Evolutionary conservation across 805 yeast species (phyloP).

Genomic region (Kuraishia hungarica): DNA sequence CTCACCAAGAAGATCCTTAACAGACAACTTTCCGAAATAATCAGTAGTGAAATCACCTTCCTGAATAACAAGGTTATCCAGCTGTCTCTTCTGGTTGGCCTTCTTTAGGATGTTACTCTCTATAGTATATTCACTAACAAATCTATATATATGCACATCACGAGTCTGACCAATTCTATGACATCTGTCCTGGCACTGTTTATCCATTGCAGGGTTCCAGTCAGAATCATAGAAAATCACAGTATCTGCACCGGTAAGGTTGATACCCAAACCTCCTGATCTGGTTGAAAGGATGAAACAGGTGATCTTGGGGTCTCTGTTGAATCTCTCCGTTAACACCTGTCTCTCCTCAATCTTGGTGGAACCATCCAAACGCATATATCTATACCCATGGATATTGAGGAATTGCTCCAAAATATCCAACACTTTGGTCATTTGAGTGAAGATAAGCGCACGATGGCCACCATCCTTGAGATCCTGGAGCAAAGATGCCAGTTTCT

Average conservation of each 20-base stretch:
- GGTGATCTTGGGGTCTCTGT: constrained; percentile 75
- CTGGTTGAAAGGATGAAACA: constrained; percentile 91
- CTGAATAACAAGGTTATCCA: constrained; percentile 92
- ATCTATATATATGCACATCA: constrained; percentile 94
- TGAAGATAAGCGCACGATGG: constrained; percentile 90
- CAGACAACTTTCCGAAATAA: constrained; percentile 81
- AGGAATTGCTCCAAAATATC: constrained; percentile 89
- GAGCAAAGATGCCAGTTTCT: constrained; percentile 66
- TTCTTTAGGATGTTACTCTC: constrained; percentile 90
- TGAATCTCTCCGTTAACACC: constrained; percentile 85
- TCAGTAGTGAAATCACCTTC: constrained; percentile 98
- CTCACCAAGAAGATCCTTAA: constrained; percentile 74
- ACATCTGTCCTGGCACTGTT: constrained; percentile 98
- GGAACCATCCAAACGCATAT: constrained; percentile 94
- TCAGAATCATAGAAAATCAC: constrained; percentile 97
- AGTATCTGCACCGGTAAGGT: constrained; percentile 96
- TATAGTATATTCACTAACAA: constrained; percentile 92
- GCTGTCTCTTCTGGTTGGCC: constrained; percentile 89
- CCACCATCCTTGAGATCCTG: constrained; percentile 78
- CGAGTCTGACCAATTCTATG: constrained; percentile 98
- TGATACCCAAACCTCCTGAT: constrained; percentile 98
- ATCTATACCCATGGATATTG: constrained; percentile 89
- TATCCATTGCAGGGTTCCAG: constrained; percentile 99
- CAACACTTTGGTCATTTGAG: constrained; percentile 96
- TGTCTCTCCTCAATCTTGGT: constrained; percentile 97